Percentiles rank a stretch among this genome's conserved stretches.
These are phyloP conservation scores for Huntiella moniliformis DNA, from an alignment of 2,329 filamentous ascomycete species.

Conservation along the genomic window DNA sequence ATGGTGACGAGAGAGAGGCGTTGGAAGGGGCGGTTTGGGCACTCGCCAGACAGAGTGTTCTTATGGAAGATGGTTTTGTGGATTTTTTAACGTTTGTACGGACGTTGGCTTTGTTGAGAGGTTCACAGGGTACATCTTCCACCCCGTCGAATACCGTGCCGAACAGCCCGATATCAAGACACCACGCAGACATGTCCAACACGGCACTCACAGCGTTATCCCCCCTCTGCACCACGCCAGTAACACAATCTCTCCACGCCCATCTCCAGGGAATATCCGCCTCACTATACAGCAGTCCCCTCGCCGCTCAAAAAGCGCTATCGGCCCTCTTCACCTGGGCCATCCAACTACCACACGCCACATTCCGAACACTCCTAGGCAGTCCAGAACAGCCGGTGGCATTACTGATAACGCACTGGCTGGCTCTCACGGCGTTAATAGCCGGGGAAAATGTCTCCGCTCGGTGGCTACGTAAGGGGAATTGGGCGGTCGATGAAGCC, in stretches of 20 bases:
- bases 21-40: conserved; percentile 40
- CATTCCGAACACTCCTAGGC: conserved; percentile 32
- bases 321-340: conserved; percentile 35
- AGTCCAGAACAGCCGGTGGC: conserved; percentile 26
- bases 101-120: conserved; percentile 34
- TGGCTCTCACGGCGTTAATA: conserved; percentile 20
- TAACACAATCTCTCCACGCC: conserved; percentile 29
- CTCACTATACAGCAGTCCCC: too few species aligned
- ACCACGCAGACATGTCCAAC: conserved; percentile 29
- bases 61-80: conserved; percentile 37
- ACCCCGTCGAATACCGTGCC: neutral
- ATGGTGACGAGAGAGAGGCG: conserved; percentile 37
- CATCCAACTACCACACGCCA: conserved; percentile 35
- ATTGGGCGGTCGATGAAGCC: conserved; percentile 21
- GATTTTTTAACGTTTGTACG: conserved; percentile 43
- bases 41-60: conserved; percentile 38
- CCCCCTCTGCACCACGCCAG: conserved; percentile 23
- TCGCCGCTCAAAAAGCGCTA: conserved; percentile 28
- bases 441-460: conserved; percentile 25
- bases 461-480: conserved; percentile 33
- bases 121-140: conserved; percentile 27
- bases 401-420: conserved; percentile 35
- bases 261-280: conserved; percentile 22
- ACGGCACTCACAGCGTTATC: conserved; percentile 24
- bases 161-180: conserved; percentile 26